Percentiles rank a stretch among this genome's conserved stretches.
Evolutionary conservation across 2,329 filamentous ascomycete species (phyloP).

Genomic region (Colletotrichum liaoningense): DNA sequence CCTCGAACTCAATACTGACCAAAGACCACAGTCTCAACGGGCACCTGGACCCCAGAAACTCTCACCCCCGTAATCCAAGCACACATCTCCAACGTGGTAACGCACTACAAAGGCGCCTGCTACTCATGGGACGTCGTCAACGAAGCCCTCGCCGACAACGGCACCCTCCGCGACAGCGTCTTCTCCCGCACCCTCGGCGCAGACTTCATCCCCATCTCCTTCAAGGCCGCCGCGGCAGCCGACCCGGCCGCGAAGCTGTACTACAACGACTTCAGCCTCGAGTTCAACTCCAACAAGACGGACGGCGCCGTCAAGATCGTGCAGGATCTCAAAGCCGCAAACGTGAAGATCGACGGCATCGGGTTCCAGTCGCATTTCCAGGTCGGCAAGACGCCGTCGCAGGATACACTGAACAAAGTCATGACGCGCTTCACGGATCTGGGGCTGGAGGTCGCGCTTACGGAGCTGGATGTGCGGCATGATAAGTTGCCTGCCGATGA

Average conservation of each 20-base stretch:
- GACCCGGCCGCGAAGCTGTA: slow-evolving; percentile 65
- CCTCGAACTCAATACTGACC: slow-evolving; percentile 67
- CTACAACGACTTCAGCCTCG: slow-evolving; percentile 68
- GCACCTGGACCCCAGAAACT: slow-evolving; percentile 67
- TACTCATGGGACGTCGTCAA: slow-evolving; percentile 65
- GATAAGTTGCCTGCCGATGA: slow-evolving; percentile 67
- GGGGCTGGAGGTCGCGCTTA: slow-evolving; percentile 69
- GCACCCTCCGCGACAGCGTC: slow-evolving; percentile 57
- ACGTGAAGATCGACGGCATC: slow-evolving; percentile 74
- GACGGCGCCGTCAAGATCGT: slow-evolving; percentile 68
- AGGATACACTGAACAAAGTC: slow-evolving; percentile 59
- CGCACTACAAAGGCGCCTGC: slow-evolving; percentile 57
- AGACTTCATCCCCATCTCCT: slow-evolving; percentile 65
- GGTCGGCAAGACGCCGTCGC: slow-evolving; percentile 55
- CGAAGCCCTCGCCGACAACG: slow-evolving; percentile 66
- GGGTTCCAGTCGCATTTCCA: slow-evolving; percentile 67
- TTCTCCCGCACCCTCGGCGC: slow-evolving; percentile 64
- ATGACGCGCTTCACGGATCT: slow-evolving; percentile 62
- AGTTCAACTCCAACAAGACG: slow-evolving; percentile 30
- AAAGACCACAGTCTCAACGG: slow-evolving; percentile 61
- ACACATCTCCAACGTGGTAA: slow-evolving; percentile 59
- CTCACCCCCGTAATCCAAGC: slow-evolving; percentile 56
- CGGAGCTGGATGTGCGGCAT: slow-evolving; percentile 75
- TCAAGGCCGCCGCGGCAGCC: slow-evolving; percentile 58
- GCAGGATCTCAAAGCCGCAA: slow-evolving; percentile 70